Evolutionary conservation across 441 rosid species (phyloP).

Genomic region (Bocquillonia castaneifolia): DNA sequence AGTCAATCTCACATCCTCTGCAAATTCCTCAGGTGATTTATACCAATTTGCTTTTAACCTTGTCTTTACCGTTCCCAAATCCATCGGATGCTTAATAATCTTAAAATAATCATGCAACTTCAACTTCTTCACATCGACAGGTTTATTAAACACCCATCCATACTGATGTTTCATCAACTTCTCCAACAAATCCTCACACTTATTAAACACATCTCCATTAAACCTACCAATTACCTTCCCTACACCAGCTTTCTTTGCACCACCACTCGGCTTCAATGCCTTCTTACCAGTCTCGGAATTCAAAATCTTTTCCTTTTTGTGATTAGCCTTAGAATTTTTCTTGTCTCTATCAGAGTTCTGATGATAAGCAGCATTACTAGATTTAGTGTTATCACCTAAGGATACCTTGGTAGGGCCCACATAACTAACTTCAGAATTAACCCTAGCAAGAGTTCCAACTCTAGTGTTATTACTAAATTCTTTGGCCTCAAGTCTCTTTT

Average conservation of each 20-base stretch:
- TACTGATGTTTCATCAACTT: conserved; percentile 72
- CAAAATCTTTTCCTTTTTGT: conserved; percentile 29
- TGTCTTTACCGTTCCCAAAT: conserved; percentile 77
- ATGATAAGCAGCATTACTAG: conserved; percentile 22
- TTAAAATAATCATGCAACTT: conserved; percentile 66
- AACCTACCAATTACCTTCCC: conserved; percentile 25
- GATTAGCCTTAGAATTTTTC: conserved; percentile 38
- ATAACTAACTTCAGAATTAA: conserved; percentile 49
- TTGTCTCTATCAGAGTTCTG: conserved; percentile 39
- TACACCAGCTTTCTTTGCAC: conserved; percentile 36
- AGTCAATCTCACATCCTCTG: conserved; percentile 82
- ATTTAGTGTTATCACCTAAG: conserved; percentile 27
- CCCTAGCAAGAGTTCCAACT: conserved; percentile 35
- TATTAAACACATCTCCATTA: conserved; percentile 42
- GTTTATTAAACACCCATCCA: conserved; percentile 84
- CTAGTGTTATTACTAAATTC: conserved; percentile 26
- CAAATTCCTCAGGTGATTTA: conserved; percentile 67
- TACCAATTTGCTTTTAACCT: conserved; percentile 58
- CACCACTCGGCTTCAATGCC: conserved; percentile 42
- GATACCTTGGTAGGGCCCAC: conserved; percentile 34
- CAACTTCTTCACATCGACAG: conserved; percentile 70
- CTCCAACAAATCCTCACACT: conserved; percentile 54
- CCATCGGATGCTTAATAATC: conserved; percentile 88
- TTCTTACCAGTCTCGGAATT: conserved; percentile 25
- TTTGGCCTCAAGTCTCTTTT: conserved; percentile 51